Evolutionary conservation across 768 basidiomycete genomes (phyloP).

Genomic region (Panaeolus papilionaceus): DNA sequence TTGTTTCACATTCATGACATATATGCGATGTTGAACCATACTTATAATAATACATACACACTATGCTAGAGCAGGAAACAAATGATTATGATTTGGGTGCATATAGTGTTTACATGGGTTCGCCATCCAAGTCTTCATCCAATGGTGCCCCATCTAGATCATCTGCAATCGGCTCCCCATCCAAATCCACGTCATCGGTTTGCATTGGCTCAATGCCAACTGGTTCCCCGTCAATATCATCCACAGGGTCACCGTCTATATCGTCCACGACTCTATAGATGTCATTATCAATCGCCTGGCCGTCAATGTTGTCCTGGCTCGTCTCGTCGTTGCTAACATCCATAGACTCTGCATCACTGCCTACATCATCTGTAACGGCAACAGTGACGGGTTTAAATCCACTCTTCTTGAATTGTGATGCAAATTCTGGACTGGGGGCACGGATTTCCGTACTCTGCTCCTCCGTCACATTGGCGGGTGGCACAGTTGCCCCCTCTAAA

Average conservation of each 20-base stretch:
- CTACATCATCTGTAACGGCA: conserved; percentile 31
- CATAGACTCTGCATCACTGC: conserved; percentile 44
- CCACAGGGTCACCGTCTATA: conserved; percentile 37
- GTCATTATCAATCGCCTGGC: conserved; percentile 39
- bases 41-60: conserved; percentile 9
- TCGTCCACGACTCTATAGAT: conserved; percentile 54
- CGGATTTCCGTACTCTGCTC: conserved; percentile 29
- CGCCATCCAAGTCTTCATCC: conserved; percentile 32
- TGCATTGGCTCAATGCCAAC: conserved; percentile 41
- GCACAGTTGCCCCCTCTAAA: conserved; percentile 65
- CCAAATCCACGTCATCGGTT: conserved; percentile 39
- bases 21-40: conserved; percentile 1
- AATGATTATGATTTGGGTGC: conserved; percentile 13
- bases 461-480: conserved; percentile 34
- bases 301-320: conserved; percentile 33
- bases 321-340: conserved; percentile 42
- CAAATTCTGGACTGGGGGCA: conserved; percentile 35
- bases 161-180: conserved; percentile 42
- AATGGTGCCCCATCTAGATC: conserved; percentile 53
- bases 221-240: conserved; percentile 45
- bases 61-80: conserved; percentile 19
- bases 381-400: conserved; percentile 74
- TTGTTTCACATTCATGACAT: conserved; percentile 8
- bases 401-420: conserved; percentile 78
- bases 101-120: conserved; percentile 26